Base-by-base conservation (phyloP, 805 yeast genomes). In the Yarrowia keelungensis region DNA sequence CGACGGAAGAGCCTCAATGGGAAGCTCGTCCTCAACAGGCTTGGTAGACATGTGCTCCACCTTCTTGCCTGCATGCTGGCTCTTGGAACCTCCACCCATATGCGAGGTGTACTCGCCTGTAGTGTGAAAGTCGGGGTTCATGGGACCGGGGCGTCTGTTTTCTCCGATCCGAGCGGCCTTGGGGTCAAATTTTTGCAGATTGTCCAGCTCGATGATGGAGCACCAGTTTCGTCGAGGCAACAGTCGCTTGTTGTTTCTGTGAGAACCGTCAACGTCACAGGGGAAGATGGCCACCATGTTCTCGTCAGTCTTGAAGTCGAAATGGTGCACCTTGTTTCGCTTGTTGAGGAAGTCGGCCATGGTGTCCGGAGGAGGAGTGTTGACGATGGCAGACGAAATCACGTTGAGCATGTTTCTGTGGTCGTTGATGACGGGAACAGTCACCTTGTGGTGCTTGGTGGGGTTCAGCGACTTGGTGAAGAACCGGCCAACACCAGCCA, bases 281-380 rank as follows among this genome's bases (percentile, higher is more conserved):
- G 79, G 74, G 77, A 93, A 92, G 8, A 92, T 73, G 0, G 90
- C 89, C n/a, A 92, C 86, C 75, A 90, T 84, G 73, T 92, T 95
- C 76, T 94, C 98, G 72, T 87, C 90, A 4, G 93, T 87, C 46
- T 81, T 76, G 49, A 74, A 77, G 74, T 85, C 89, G 72, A 88
- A 89, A 71, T 84, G 87, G 77, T 93, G 98, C 26, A 85, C 80
- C 67, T 83, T 83, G 14, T 90, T 83, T 73, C 97, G 82, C 73
- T 83, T 86, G 77, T 89, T 84, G 72, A 94, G 80, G 71, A 94
- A 80, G 7, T 80, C 79, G 0, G 97, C 95, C 89, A 94, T 90
- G 8, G 88, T 88, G 75, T 87, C 86, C 1, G 98, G 97, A 1
- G 98, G 98, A 12, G 99, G 97, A 0, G 95, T 87, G 77, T 94